Conservation (phyloP, 176 grass and related monocot species). For the Neostapfia colusana region DNA sequence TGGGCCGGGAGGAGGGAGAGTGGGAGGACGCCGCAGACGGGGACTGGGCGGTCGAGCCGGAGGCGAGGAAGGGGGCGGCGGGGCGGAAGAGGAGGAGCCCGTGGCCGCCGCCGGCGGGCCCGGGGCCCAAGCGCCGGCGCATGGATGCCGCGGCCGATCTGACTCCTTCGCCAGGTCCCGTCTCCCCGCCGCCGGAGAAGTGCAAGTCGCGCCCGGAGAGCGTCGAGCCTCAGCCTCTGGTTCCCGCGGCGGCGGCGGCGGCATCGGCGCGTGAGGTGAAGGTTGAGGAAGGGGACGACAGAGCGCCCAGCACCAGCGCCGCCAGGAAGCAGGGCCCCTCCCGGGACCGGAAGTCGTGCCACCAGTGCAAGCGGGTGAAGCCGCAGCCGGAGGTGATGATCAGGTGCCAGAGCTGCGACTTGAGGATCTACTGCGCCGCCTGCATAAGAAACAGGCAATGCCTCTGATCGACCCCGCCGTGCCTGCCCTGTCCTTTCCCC, state of each 20-base stretch:
- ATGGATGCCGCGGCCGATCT: background rate
- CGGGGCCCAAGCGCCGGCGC: slow-evolving; percentile 20
- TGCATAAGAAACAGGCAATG: slow-evolving; percentile 33
- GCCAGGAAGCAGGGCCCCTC: background rate
- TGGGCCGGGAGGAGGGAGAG: background rate
- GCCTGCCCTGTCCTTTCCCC: background rate
- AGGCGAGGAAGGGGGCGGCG: background rate
- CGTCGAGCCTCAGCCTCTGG: background rate
- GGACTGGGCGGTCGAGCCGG: slow-evolving; percentile 18
- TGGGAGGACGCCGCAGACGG: background rate
- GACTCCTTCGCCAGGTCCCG: background rate
- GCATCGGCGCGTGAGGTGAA: background rate
- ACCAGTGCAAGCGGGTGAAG: slow-evolving; percentile 32
- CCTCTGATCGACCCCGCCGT: background rate
- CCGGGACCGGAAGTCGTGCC: slow-evolving; percentile 32
- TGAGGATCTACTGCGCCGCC: slow-evolving; percentile 39
- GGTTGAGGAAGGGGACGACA: background rate
- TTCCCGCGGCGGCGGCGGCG: background rate
- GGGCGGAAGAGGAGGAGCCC: background rate
- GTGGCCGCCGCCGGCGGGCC: background rate
- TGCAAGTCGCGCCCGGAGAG: background rate
- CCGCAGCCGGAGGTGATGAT: background rate
- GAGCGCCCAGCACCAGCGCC: background rate
- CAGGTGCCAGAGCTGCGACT: slow-evolving; percentile 21
- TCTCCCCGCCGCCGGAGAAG: background rate